Evolutionary conservation across 495 filamentous ascomycete genomes (phyloP).

Genomic region (Lentithecium fluviatile): DNA sequence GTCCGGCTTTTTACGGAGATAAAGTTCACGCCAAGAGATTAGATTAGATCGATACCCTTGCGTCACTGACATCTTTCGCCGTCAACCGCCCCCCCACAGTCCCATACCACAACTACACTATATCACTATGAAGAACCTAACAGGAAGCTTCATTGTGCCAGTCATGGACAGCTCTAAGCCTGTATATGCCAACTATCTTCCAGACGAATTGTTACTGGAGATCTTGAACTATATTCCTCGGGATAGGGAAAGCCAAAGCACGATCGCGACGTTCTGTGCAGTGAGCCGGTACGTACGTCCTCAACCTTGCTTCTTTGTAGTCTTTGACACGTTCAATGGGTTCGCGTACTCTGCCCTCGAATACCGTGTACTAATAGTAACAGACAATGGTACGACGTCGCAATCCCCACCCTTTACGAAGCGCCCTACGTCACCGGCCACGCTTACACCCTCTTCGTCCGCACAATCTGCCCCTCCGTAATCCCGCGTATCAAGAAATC

Average conservation of each 20-base stretch:
- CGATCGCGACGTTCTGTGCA: slow-evolving; percentile 53
- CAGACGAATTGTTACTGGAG: slow-evolving; percentile 55
- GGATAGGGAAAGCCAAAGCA: slow-evolving; percentile 40
- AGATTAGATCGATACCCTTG: background rate
- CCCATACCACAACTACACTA: background rate
- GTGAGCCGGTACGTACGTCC: slow-evolving; percentile 50
- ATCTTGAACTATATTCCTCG: slow-evolving; percentile 42
- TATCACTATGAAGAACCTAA: background rate
- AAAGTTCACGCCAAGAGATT: slow-evolving; percentile 7
- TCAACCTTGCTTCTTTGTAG: background rate
- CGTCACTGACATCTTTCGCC: slow-evolving; percentile 5
- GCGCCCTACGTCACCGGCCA: slow-evolving; percentile 52
- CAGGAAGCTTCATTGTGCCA: background rate
- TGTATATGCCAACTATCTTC: slow-evolving; percentile 33
- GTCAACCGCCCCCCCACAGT: too few species aligned
- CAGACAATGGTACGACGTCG: slow-evolving; percentile 62
- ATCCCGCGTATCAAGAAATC: slow-evolving; percentile 55
- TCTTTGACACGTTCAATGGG: background rate
- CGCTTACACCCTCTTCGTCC: slow-evolving; percentile 59
- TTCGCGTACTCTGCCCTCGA: background rate
- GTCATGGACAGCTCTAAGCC: background rate
- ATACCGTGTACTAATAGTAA: background rate
- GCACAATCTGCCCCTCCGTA: slow-evolving; percentile 62
- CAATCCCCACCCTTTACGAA: slow-evolving; percentile 57
- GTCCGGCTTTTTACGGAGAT: slow-evolving; percentile 10